These are phyloP conservation scores for Pestalotiopsis sp. DNA, from an alignment of 2,329 filamentous ascomycete genomes.

Conservation along the genomic window DNA sequence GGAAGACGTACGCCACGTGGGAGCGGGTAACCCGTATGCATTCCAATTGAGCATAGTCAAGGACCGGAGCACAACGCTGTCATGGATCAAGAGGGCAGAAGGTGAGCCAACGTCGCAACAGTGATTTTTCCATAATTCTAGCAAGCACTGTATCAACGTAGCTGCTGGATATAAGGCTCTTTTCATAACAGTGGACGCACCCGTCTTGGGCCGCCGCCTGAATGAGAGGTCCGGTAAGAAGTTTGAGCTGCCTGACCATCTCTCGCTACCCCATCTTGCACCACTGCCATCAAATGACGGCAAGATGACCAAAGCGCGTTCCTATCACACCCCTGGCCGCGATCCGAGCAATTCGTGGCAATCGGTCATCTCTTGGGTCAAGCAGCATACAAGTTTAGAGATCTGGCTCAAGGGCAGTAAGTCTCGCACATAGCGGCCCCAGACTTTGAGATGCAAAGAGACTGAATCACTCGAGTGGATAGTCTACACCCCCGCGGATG, in stretches of 20 bases:
- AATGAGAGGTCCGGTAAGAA: conserved; percentile 54
- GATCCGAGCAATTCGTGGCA: conserved; percentile 44
- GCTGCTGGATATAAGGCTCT: conserved; percentile 55
- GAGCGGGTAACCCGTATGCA: conserved; percentile 44
- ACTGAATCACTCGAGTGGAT: conserved; percentile 23
- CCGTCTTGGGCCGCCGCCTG: conserved; percentile 53
- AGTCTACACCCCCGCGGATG: conserved; percentile 40
- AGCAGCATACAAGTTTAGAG: conserved; percentile 47
- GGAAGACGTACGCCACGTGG: conserved; percentile 47
- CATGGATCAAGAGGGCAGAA: conserved; percentile 45
- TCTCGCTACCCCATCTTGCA: conserved; percentile 46
- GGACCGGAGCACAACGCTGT: conserved; percentile 44
- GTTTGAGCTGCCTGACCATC: conserved; percentile 48
- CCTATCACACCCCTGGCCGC: background rate
- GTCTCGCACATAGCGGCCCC: background rate
- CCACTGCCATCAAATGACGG: background rate
- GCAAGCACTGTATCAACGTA: conserved; percentile 17
- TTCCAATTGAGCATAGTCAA: conserved; percentile 59
- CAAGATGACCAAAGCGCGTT: background rate
- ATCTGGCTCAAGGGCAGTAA: conserved; percentile 47
- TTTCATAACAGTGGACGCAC: conserved; percentile 57
- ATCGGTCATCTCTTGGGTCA: conserved; percentile 50
- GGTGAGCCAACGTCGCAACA: conserved; percentile 28
- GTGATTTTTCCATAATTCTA: no score
- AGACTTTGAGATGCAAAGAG: no score